Base-by-base conservation (phyloP, 352 stramenopile species). In the Globisporangium cylindrosporum region DNA sequence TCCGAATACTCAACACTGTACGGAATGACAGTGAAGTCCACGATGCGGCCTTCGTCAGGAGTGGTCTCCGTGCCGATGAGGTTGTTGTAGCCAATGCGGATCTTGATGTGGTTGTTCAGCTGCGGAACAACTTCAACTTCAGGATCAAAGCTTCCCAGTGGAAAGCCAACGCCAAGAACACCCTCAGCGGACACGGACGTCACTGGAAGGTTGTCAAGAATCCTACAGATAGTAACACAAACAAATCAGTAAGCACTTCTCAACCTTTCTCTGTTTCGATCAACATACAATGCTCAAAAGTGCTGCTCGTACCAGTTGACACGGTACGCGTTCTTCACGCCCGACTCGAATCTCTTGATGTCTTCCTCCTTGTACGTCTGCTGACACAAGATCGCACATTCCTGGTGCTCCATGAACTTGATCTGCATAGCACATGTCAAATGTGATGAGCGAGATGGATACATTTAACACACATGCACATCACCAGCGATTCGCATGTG, bases 51-150 rank as follows among this genome's bases (percentile, higher is more conserved):
- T 65, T 96, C 82, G 46, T 92, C 97, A 68, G 64, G 73, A 66
- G 63, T 83, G 64, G 63, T 83, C 64, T 76, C 82, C 18, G 68
- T 82, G 65, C 72, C 87, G 38, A 91, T 81, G 32, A 97, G 90
- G 56, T 90, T 90, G 81, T 99, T 98, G 78, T 99, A 99, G 63
- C 97, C 90, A 64, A 99, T 96, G 65, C 97, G 93, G 78, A 99
- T 99, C 78, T 98, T 98, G 24, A 99, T 89, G 86, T 99, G 98
- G 85, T 99, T 99, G 84, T 99, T 93, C 3, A 99, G 77, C 73
- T 79, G 87, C 59, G 88, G 88, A 55, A 97, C 92, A 67, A 97
- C 93, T 57, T 98, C 91, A 53, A 92, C 82, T 59, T 98, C 87
- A 7, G 91, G 85, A 68, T 97, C 97, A 60, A 91, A 97, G 72